phyloP scores from a whole-genome alignment of 2,329 filamentous ascomycete genomes.

The Pestalotiopsis fici region DNA sequence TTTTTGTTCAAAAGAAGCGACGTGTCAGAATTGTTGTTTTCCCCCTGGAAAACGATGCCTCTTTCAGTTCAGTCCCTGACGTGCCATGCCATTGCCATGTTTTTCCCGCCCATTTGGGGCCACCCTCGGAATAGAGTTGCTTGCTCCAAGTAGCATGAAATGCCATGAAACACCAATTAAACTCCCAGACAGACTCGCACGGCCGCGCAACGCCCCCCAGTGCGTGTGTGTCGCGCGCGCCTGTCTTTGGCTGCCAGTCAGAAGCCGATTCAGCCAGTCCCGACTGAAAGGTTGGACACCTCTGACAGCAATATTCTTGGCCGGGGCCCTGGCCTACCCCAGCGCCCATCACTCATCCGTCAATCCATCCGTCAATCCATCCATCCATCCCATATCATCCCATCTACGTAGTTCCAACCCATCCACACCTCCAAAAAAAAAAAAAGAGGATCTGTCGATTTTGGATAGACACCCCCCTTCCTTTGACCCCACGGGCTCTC shows the following conservation, averaged over 20 bases:
- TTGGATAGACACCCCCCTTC: not conserved
- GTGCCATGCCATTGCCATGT: not conserved
- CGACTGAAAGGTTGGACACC: not conserved
- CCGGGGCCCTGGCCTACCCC: not conserved
- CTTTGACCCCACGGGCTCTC: slow-evolving; percentile 2
- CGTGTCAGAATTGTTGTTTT: not conserved
- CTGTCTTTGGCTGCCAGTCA: not conserved
- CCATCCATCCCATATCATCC: not conserved
- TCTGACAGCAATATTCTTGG: not conserved
- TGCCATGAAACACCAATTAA: slow-evolving; percentile 10
- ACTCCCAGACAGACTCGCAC: not conserved
- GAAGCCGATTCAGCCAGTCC: not conserved
- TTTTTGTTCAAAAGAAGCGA: not conserved
- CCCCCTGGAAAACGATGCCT: not conserved
- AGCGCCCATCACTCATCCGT: not conserved
- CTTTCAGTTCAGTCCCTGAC: not conserved
- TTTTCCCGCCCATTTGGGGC: not conserved
- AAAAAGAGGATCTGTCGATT: not conserved
- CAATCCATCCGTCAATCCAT: not conserved
- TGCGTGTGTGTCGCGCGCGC: slow-evolving; percentile 6
- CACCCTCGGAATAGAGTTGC: not conserved
- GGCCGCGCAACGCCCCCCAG: not conserved
- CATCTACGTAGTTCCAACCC: not conserved
- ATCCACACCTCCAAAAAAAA: not conserved
- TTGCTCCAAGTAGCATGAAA: slow-evolving; percentile 5